Evolutionary conservation across 2,329 filamentous ascomycete genomes (phyloP).

Genomic region (Intubia oerlemansii): DNA sequence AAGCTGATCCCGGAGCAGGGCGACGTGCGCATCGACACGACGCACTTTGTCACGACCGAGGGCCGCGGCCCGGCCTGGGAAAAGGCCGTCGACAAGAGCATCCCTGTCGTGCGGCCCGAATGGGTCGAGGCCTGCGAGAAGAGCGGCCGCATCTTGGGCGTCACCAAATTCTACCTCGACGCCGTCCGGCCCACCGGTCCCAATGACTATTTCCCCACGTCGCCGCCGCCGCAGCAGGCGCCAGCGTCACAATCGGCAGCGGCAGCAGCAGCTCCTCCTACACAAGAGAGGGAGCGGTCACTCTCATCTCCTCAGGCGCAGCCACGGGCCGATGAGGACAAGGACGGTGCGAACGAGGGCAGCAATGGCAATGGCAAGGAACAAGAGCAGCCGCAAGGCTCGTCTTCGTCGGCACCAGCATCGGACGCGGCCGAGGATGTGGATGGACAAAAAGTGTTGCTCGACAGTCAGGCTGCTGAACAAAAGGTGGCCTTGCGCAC

Average conservation of each 20-base stretch:
- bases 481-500: slow-evolving; percentile 31
- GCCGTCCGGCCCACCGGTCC: slow-evolving; percentile 32
- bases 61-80: slow-evolving; percentile 82
- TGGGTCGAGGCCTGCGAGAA: slow-evolving; percentile 96
- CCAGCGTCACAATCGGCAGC: not conserved
- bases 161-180: slow-evolving; percentile 89
- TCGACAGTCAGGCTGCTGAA: slow-evolving; percentile 22
- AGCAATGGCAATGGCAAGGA: not conserved
- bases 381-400: slow-evolving; percentile 2
- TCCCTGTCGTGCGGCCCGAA: slow-evolving; percentile 87
- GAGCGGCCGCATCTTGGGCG: slow-evolving; percentile 78
- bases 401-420: slow-evolving; percentile 2
- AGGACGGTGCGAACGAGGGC: slow-evolving; percentile 13
- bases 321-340: slow-evolving; percentile 6
- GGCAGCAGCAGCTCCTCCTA: slow-evolving; percentile 1
- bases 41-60: slow-evolving; percentile 94
- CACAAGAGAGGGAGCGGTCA: no score
- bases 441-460: slow-evolving; percentile 34
- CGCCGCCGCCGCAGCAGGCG: not conserved
- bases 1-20: slow-evolving; percentile 50
- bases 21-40: slow-evolving; percentile 84
- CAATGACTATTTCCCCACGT: slow-evolving; percentile 5
- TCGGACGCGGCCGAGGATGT: slow-evolving; percentile 19
- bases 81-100: slow-evolving; percentile 93
- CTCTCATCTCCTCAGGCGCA: slow-evolving; percentile 5